Evolutionary conservation across 345 rosid species (phyloP).

Genomic region (Litchi chinensis): DNA sequence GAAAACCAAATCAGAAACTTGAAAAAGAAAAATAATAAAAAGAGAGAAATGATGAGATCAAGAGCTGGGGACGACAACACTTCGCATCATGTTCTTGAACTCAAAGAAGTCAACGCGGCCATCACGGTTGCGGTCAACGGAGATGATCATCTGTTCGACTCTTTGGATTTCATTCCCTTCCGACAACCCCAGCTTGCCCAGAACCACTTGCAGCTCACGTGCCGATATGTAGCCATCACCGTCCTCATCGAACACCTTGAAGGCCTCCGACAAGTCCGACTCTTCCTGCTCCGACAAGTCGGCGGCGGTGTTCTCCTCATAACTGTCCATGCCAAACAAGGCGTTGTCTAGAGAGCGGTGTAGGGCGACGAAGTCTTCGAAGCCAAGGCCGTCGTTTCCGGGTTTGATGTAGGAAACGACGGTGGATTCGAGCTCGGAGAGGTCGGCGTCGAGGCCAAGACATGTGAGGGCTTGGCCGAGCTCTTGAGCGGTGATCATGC

Average conservation of each 20-base stretch:
- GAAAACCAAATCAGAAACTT: too few relatives aligned
- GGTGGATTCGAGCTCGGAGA: conserved; percentile 59
- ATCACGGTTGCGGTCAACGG: conserved; percentile 78
- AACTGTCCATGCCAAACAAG: conserved; percentile 30
- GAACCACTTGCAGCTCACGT: conserved; percentile 65
- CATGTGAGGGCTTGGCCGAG: conserved; percentile 61
- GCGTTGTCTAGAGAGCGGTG: conserved; percentile 62
- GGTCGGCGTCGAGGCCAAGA: conserved; percentile 67
- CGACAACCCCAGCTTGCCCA: conserved; percentile 69
- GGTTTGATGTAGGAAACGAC: conserved; percentile 55
- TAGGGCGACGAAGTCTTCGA: conserved; percentile 62
- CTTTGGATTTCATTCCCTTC: conserved; percentile 71
- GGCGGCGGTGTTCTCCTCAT: background rate
- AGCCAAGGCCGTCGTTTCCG: conserved; percentile 55
- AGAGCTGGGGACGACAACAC: conserved; percentile 45
- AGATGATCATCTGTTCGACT: conserved; percentile 78
- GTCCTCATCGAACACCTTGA: conserved; percentile 91
- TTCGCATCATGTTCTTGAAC: conserved; percentile 90
- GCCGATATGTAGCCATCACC: conserved; percentile 93
- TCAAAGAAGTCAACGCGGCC: conserved; percentile 90
- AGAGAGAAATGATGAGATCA: conserved; percentile 9
- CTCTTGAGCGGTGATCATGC: conserved; percentile 62
- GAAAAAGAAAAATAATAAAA: background rate
- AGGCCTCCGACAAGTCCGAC: conserved; percentile 79
- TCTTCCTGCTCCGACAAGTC: conserved; percentile 46